Evolutionary conservation across 2,329 filamentous ascomycete species (phyloP), one percentile per base, ranked within the genome.

Genomic region (Cercospora zeina): DNA sequence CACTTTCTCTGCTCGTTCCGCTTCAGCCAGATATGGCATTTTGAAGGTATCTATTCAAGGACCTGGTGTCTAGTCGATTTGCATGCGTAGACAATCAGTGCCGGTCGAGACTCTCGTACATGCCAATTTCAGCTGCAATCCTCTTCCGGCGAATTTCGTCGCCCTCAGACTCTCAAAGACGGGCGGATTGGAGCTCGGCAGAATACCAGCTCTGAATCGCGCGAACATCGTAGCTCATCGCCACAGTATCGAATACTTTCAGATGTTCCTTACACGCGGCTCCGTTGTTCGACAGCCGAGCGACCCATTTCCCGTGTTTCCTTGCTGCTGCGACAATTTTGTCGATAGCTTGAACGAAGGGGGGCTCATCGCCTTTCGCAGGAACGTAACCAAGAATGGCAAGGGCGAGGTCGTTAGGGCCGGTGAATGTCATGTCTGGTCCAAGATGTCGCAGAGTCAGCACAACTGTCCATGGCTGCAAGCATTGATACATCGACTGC

Each of bases 291-390:
- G 78, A 76, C 75, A 83, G 76, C 1, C 80, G 76, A 0, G 84
- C 88, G 5, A 82, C 82, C 77, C 87, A 88, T 76, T 89, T 90
- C 19, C 86, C 87, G 10, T 87, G 82, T 64, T 80, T 82, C 56
- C 80, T 78, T 3, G 85, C 82, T 2, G 87, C 86, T 11, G 77
- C 77, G 9, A 86, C 77, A 59, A 84, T 81, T 47, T 72, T 76
- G 19, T 79, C 77, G 66, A 85, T 81, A 2, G 82, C 81, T 1
- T 74, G 72, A 27, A 77, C 75, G 54, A 83, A 69, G 58, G 82
- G 79, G 4, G 76, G 74, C 59, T 81, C 77, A 70, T 81, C 14
- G 65, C 74, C 60, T 16, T 63, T 19, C 71, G 75, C 14, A 77
- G 64, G 51, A 80, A 79, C 0, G 80, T 81, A 64, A 76, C 76